These are phyloP conservation scores for Annulohypoxylon truncatum DNA, from an alignment of 2,329 filamentous ascomycete genomes.

Conservation along the genomic window DNA sequence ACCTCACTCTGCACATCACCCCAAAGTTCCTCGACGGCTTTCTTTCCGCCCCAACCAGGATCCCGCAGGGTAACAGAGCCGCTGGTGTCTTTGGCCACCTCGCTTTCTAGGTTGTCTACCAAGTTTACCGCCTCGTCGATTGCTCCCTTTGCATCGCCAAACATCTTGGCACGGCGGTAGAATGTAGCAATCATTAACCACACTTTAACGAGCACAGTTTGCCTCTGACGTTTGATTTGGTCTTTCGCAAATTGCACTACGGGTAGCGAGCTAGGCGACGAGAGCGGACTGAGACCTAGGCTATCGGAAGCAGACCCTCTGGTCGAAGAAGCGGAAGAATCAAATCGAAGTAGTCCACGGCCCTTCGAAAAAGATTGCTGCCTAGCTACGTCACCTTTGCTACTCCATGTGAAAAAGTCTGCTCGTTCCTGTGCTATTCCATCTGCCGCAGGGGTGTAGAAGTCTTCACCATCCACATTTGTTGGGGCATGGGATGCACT, in stretches of 20 bases:
- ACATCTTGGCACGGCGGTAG: slow-evolving; percentile 83
- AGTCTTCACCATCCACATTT: slow-evolving; percentile 62
- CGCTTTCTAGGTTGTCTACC: slow-evolving; percentile 75
- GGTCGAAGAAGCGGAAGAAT: slow-evolving; percentile 58
- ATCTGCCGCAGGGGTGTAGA: slow-evolving; percentile 62
- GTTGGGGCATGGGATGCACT: slow-evolving; percentile 55
- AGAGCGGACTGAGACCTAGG: slow-evolving; percentile 55
- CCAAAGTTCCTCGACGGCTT: slow-evolving; percentile 85
- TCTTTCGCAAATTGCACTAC: slow-evolving; percentile 66
- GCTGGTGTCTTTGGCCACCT: slow-evolving; percentile 71
- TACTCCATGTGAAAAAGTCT: slow-evolving; percentile 59
- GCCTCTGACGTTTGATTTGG: slow-evolving; percentile 62
- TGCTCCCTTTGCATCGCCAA: slow-evolving; percentile 82
- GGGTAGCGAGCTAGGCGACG: slow-evolving; percentile 62
- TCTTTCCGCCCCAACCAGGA: slow-evolving; percentile 81
- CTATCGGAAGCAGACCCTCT: slow-evolving; percentile 56
- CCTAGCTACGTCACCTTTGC: slow-evolving; percentile 55
- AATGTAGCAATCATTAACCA: slow-evolving; percentile 93
- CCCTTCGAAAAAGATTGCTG: slow-evolving; percentile 58
- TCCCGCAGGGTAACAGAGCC: slow-evolving; percentile 71
- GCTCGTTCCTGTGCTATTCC: slow-evolving; percentile 50
- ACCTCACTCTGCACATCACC: slow-evolving; percentile 87
- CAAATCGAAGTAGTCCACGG: slow-evolving; percentile 58
- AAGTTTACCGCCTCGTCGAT: slow-evolving; percentile 84
- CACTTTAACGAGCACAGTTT: slow-evolving; percentile 74